A percentile compares a stretch with the other conserved stretches of the same genome.
phyloP scores from a whole-genome alignment of 495 filamentous ascomycete genomes.

The Lentithecium fluviatile region DNA sequence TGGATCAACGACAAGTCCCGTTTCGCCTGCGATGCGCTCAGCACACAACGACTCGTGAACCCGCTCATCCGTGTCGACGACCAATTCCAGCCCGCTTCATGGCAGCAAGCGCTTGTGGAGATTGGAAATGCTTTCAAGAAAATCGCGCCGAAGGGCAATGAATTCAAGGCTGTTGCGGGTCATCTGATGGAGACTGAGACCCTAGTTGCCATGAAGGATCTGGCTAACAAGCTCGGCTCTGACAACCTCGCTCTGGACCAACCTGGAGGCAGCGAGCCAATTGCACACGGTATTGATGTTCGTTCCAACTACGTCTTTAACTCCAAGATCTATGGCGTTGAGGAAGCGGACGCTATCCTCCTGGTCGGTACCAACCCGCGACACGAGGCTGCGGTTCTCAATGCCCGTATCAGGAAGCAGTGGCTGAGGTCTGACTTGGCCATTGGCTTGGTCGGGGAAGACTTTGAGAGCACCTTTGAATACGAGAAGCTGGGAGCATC shows the following conservation, averaged over 20 bases:
- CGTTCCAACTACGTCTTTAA: constrained; percentile 96
- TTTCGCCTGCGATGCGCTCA: constrained; percentile 96
- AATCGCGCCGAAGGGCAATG: constrained; percentile 75
- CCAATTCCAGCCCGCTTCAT: constrained; percentile 84
- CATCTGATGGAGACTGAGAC: constrained; percentile 88
- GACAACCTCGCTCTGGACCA: constrained; percentile 94
- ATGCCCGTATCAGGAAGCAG: constrained; percentile 95
- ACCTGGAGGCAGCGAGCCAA: constrained; percentile 73
- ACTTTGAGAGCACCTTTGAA: constrained; percentile 89
- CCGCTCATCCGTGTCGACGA: constrained; percentile 84
- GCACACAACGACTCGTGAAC: constrained; percentile 89
- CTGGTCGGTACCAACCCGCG: constrained; percentile 92
- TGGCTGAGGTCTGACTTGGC: constrained; percentile 94
- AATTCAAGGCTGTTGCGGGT: constrained; percentile 93
- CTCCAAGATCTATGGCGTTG: constrained; percentile 86
- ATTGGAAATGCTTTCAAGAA: constrained; percentile 73
- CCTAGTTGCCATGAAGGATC: constrained; percentile 92
- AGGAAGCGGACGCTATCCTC: constrained; percentile 89
- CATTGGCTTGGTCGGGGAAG: constrained; percentile 85
- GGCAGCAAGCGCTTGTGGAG: constrained; percentile 90
- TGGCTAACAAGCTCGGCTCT: constrained; percentile 91
- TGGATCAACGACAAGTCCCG: constrained; percentile 99
- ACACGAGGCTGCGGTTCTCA: constrained; percentile 89
- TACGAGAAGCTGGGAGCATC: constrained; percentile 84
- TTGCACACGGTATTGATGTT: constrained; percentile 90